Conservation (phyloP, 768 basidiomycete species). For the Phaeotremella fagi region DNA sequence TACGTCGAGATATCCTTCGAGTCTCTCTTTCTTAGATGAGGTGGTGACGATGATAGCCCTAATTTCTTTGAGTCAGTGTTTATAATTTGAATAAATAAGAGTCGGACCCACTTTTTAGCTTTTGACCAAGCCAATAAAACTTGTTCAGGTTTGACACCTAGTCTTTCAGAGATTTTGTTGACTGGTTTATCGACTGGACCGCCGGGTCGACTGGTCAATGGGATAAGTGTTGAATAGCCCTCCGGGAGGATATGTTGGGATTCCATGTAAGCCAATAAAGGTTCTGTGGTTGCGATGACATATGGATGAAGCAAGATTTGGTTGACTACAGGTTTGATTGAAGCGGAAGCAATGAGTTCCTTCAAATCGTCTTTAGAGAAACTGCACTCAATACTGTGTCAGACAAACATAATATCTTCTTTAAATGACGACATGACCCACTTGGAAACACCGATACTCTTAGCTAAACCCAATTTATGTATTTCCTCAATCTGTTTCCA, state of each 20-base stretch:
- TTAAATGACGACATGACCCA: slow-evolving; percentile 33
- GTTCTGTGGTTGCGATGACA: slow-evolving; percentile 21
- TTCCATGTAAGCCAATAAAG: slow-evolving; percentile 21
- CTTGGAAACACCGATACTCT: slow-evolving; percentile 45
- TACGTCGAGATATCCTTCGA: slow-evolving; percentile 64
- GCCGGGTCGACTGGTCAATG: slow-evolving; percentile 26
- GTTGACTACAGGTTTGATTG: slow-evolving; percentile 37
- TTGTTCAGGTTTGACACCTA: not conserved
- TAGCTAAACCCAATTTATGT: slow-evolving; percentile 29
- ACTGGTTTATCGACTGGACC: slow-evolving; percentile 20
- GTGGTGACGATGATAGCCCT: slow-evolving; percentile 47
- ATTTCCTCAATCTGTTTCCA: slow-evolving; percentile 37
- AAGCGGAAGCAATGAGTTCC: slow-evolving; percentile 19
- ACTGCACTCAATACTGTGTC: slow-evolving; percentile 8
- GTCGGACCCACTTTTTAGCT: not conserved
- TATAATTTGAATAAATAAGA: too few species aligned
- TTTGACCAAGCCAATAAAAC: slow-evolving; percentile 3
- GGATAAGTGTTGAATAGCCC: slow-evolving; percentile 33
- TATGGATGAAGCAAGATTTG: slow-evolving; percentile 39
- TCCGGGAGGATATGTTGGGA: slow-evolving; percentile 33
- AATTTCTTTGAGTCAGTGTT: not conserved
- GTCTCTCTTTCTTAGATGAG: slow-evolving; percentile 50
- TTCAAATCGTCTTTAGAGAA: slow-evolving; percentile 29
- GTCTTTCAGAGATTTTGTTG: slow-evolving; percentile 14
- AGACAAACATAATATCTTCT: not conserved